Evolutionary conservation across 2,329 filamentous ascomycete species (phyloP), one percentile per base, ranked within the genome.

Genomic region (Penicillium fuscoglaucum): DNA sequence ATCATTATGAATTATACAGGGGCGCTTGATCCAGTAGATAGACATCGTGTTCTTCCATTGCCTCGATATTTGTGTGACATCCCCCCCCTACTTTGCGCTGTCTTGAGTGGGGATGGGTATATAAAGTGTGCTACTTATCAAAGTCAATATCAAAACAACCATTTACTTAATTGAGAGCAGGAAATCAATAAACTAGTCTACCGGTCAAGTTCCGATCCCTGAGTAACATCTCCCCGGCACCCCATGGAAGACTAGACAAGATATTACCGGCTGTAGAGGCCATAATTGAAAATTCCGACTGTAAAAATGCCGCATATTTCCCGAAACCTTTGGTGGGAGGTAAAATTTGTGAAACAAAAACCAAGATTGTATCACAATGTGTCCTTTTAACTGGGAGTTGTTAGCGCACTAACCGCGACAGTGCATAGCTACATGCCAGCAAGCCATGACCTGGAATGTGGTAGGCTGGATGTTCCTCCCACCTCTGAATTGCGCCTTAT

Each of bases 391-490:
- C 33, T 33, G 29, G n/a, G 19, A 37, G 29, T 48, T 54, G 58
- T 61, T 60, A 52, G 54, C 49, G 40, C 58, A 47, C 35, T 59
- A 52, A 43, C 47, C 55, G 58, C 58, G 40, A 61, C 40, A 51
- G 31, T 61, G 61, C 55, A 52, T 63, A 57, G 19, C 45, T 59
- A 53, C 53, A 63, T 60, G 21, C n/a, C 9, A 58, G 46, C 52
- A 54, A 55, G 48, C 52, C 58, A 60, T 29, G 26, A 26, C 13
- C 19, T 60, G 33, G 24, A 59, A 52, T 35, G 43, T 26, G 33
- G 29, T 40, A 43, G 44, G 24, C 28, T 58, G n/a, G 24, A n/a
- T 49, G 15, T 17, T 55, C 21, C 24, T 33, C 26, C 17, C 49
- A 48, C 15, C 29, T 44, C 28, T 33, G 19, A 39, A 51, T 17